Percentiles rank a stretch among this genome's conserved stretches.
These are phyloP conservation scores for Ceratopteris richardii DNA, from an alignment of 75 land plant genomes.

Conservation along the genomic window DNA sequence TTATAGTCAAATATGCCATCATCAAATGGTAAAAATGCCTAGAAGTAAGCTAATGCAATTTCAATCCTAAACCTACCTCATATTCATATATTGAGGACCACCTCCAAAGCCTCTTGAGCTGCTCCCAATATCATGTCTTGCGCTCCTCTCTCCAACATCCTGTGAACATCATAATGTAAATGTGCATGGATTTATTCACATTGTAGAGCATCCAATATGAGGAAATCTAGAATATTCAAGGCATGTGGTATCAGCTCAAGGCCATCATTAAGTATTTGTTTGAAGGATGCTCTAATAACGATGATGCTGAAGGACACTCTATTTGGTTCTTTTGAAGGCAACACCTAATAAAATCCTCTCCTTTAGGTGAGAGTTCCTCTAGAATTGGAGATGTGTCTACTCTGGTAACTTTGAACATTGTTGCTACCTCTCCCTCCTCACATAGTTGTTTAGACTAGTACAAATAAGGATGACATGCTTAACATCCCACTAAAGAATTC, in stretches of 20 bases:
- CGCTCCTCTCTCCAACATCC: constrained; percentile 5
- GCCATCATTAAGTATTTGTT: constrained; percentile 16
- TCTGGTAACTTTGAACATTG: constrained; percentile 70
- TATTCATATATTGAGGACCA: not conserved
- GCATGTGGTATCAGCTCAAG: constrained; percentile 9
- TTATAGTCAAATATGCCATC: not conserved
- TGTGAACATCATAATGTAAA: constrained; percentile 1
- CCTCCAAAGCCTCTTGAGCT: constrained; percentile 2
- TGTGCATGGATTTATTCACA: too few species aligned
- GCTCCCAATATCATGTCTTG: not conserved
- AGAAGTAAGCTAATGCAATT: too few species aligned
- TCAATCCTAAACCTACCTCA: not conserved
- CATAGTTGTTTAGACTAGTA: too few species aligned
- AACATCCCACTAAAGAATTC: too few species aligned
- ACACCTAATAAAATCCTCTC: constrained; percentile 44
- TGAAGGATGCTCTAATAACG: constrained; percentile 67
- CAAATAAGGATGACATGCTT: too few species aligned
- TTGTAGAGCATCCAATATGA: constrained; percentile 11
- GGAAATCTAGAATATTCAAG: not conserved
- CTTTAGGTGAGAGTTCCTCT: constrained; percentile 48
- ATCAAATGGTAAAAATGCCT: too few species aligned
- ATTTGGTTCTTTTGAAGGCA: constrained; percentile 69
- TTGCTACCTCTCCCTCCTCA: too few species aligned
- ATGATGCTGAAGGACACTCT: constrained; percentile 53
- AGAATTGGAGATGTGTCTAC: constrained; percentile 53